These are phyloP conservation scores for Eryngium alpinum DNA, from an alignment of 140 eudicot species.

Conservation along the genomic window DNA sequence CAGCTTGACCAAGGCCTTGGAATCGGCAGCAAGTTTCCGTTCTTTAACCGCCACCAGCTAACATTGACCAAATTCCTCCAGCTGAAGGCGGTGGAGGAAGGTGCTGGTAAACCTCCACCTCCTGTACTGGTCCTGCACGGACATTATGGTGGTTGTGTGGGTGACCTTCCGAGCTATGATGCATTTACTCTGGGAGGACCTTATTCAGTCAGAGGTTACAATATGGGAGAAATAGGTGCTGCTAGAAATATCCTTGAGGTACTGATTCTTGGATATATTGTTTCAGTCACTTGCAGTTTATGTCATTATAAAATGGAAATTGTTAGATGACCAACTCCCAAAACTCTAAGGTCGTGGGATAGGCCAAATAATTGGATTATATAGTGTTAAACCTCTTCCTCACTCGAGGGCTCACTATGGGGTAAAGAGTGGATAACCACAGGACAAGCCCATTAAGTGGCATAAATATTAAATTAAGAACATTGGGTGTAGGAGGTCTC, in stretches of 20 bases:
- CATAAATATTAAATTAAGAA: no score
- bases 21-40: conserved; percentile 51
- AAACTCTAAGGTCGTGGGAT: no score
- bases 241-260: conserved; percentile 72
- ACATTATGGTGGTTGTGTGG: conserved; percentile 67
- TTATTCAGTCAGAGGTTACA: conserved; percentile 64
- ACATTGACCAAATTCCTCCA: conserved; percentile 47
- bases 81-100: conserved; percentile 54
- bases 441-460: no score
- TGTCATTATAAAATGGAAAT: neutral
- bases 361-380: no score
- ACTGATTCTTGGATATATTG: neutral
- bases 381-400: no score
- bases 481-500: no score
- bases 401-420: no score
- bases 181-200: conserved; percentile 72
- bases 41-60: conserved; percentile 60
- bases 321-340: no score
- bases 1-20: conserved; percentile 51
- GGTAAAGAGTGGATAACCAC: no score
- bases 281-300: neutral
- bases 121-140: conserved; percentile 63
- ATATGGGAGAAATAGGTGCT: conserved; percentile 68
- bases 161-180: conserved; percentile 65
- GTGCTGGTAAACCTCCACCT: conserved; percentile 64